Evolutionary conservation across 768 basidiomycete genomes (phyloP), one percentile per base, ranked within the genome.

Genomic region (Sarcomyxa edulis): DNA sequence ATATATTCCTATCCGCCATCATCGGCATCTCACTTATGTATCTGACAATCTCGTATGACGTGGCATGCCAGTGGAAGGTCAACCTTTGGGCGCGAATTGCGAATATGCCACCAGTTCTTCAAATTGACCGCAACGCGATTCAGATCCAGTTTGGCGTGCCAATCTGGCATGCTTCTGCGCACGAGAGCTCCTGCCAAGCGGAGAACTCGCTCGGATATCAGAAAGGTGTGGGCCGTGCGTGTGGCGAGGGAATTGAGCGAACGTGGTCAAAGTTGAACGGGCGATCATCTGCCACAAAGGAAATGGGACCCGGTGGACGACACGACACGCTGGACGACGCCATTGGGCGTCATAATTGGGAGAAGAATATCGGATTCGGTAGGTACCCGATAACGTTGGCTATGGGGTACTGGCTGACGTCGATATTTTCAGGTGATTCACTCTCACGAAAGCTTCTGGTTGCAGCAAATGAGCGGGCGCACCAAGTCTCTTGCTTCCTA

Each of bases 1-100:
- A 46, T 37, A 22, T 54, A 7, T 48, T 53, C 27, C 29, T 38
- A n/a, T 50, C 50, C 2, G 27, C 32, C 19, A 16, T 46, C 11
- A n/a, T 12, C 8, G 29, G 37, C 30, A 25, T 29, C 24, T 25
- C 26, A 5, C 12, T 36, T 5, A 35, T 27, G 1, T 15, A 28
- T 7, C 22, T 50, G 6, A 32, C 51, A 10, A 15, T 56, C 7
- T 55, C 43, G 11, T 62, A 62, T 30, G 60, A 62, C 45, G 60
- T 64, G 14, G 50, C 42, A 6, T 63, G 61, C 41, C 58, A 61
- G 30, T 64, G 51, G 48, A 35, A 25, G 21, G 25, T 45, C 12
- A 46, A 51, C 6, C 32, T 60, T 27, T 37, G 28, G 7, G 21
- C 26, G 20, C 49, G 54, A 5, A 40, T 49, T 20, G 6, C 9